phyloP scores from a whole-genome alignment of 2,329 filamentous ascomycete species.

The Claviceps capensis region DNA sequence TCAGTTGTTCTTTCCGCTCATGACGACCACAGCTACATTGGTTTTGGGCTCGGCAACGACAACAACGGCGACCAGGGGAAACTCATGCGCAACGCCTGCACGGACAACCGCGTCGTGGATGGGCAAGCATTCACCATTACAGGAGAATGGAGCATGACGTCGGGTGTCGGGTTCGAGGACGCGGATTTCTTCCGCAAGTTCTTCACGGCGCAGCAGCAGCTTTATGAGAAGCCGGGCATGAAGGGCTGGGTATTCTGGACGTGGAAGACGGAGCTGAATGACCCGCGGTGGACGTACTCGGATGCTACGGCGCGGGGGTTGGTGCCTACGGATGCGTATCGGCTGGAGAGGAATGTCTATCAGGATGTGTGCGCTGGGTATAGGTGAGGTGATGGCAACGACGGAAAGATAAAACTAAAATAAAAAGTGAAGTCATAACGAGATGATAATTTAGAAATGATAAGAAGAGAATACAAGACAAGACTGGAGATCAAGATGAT shows the following conservation, averaged over 20 bases:
- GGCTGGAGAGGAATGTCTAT: slow-evolving; percentile 13
- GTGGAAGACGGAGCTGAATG: slow-evolving; percentile 33
- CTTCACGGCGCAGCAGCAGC: slow-evolving; percentile 41
- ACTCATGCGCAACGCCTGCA: slow-evolving; percentile 26
- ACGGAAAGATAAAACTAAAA: too few species aligned
- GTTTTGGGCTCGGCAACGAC: slow-evolving; percentile 5
- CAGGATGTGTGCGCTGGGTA: slow-evolving; percentile 12
- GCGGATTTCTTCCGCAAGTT: slow-evolving; percentile 39
- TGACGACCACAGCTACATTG: slow-evolving; percentile 41
- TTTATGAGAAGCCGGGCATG: slow-evolving; percentile 33
- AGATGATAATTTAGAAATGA: too few species aligned
- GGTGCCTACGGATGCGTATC: slow-evolving; percentile 12
- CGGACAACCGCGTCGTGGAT: slow-evolving; percentile 26
- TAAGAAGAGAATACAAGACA: too few species aligned
- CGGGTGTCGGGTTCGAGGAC: slow-evolving; percentile 27
- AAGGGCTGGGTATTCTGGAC: slow-evolving; percentile 47
- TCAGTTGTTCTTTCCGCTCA: slow-evolving; percentile 8
- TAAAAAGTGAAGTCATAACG: too few species aligned
- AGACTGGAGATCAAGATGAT: too few species aligned
- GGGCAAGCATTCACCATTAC: slow-evolving; percentile 28
- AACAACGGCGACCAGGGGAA: slow-evolving; percentile 8
- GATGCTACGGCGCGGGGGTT: slow-evolving; percentile 10
- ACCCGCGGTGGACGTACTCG: slow-evolving; percentile 18
- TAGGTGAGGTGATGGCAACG: neutral
- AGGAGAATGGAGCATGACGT: slow-evolving; percentile 42